Evolutionary conservation across 2,329 filamentous ascomycete genomes (phyloP).

Genomic region (Fusarium ambrosium): DNA sequence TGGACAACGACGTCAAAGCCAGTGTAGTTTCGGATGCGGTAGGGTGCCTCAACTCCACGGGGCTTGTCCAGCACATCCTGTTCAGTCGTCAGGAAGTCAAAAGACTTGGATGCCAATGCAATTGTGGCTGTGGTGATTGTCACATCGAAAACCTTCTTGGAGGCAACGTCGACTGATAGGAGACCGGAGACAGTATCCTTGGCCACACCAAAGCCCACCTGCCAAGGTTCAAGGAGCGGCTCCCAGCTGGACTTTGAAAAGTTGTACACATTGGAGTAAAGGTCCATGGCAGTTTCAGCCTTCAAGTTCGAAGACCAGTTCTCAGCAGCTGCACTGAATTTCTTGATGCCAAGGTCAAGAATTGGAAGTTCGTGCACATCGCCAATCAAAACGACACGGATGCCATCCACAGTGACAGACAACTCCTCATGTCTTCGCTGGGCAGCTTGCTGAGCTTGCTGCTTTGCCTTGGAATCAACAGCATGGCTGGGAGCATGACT

Average conservation of each 20-base stretch:
- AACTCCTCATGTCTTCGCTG: slow-evolving; percentile 75
- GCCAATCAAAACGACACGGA: slow-evolving; percentile 93
- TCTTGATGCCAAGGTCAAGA: slow-evolving; percentile 92
- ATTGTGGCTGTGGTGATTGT: slow-evolving; percentile 95
- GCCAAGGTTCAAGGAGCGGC: slow-evolving; percentile 95
- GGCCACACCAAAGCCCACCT: slow-evolving; percentile 89
- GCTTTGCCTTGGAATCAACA: slow-evolving; percentile 38
- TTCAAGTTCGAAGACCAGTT: slow-evolving; percentile 93
- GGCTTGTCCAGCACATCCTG: slow-evolving; percentile 91
- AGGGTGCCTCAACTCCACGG: slow-evolving; percentile 90
- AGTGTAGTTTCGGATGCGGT: slow-evolving; percentile 94
- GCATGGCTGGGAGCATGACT: slow-evolving; percentile 42
- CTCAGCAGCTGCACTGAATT: slow-evolving; percentile 84
- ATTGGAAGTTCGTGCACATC: slow-evolving; percentile 96
- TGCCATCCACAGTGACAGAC: slow-evolving; percentile 86
- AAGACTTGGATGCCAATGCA: slow-evolving; percentile 91
- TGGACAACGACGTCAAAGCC: slow-evolving; percentile 91
- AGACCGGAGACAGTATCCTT: slow-evolving; percentile 81
- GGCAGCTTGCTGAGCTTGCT: slow-evolving; percentile 26
- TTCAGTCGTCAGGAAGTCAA: slow-evolving; percentile 90
- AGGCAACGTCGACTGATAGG: slow-evolving; percentile 86
- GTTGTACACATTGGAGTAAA: slow-evolving; percentile 97
- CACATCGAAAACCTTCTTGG: slow-evolving; percentile 90
- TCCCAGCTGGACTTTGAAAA: slow-evolving; percentile 99
- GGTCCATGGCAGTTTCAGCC: slow-evolving; percentile 90